These are phyloP conservation scores for Chimonanthus salicifolius DNA, from an alignment of 164 flowering plant genomes.

Conservation along the genomic window DNA sequence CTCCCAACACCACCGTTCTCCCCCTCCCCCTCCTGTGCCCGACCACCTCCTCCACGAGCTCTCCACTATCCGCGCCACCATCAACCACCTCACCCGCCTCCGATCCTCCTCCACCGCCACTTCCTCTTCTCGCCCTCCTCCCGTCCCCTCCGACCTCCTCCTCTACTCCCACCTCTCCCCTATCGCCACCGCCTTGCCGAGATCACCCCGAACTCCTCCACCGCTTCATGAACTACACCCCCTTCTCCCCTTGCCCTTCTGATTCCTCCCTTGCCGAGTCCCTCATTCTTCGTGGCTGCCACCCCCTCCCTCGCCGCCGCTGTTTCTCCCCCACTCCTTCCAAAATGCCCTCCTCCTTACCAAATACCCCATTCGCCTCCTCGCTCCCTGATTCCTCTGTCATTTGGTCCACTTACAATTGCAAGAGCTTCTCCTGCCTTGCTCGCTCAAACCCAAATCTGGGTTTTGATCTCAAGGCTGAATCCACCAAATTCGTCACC, in stretches of 20 bases:
- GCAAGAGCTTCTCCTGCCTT: constrained; percentile 56
- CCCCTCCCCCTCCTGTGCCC: constrained; percentile 47
- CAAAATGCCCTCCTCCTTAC: constrained; percentile 30
- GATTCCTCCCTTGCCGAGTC: constrained; percentile 60
- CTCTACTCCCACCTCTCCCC: constrained; percentile 64
- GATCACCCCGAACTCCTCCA: constrained; percentile 73
- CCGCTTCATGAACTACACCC: constrained; percentile 73
- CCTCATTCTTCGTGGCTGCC: constrained; percentile 82
- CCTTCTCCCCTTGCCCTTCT: constrained; percentile 59
- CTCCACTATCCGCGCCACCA: constrained; percentile 80
- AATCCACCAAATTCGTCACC: constrained; percentile 32
- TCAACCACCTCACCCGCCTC: constrained; percentile 15
- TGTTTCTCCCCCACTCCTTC: constrained; percentile 65
- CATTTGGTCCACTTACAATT: constrained; percentile 42
- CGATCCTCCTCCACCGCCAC: constrained; percentile 11
- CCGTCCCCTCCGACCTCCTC: constrained; percentile 65
- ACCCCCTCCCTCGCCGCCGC: constrained; percentile 91
- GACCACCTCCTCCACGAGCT: constrained; percentile 82
- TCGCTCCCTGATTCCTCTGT: constrained; percentile 47
- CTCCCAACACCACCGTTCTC: constrained; percentile 36
- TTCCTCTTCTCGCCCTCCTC: constrained; percentile 17
- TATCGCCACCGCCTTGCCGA: constrained; percentile 81
- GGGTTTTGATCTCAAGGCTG: constrained; percentile 49
- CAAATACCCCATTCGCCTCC: constrained; percentile 37
- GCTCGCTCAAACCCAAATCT: constrained; percentile 22